Conservation (phyloP, 2,329 filamentous ascomycete species). For the Macrophomina phaseolina region DNA sequence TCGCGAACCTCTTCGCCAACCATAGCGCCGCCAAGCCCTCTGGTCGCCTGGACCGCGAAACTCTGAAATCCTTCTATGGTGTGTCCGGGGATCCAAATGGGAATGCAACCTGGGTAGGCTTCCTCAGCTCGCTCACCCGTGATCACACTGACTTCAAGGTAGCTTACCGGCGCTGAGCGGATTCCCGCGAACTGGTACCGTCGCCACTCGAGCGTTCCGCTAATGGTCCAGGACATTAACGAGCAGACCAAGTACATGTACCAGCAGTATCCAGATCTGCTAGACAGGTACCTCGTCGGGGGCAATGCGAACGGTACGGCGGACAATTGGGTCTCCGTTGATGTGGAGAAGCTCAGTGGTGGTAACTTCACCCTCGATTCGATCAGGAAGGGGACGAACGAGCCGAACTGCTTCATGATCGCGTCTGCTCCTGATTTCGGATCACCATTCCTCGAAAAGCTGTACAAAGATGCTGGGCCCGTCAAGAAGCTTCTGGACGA, state of each 20-base stretch:
- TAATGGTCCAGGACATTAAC: background rate
- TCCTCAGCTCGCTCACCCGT: too few species aligned
- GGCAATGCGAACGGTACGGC: background rate
- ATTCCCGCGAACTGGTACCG: background rate
- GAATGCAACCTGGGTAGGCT: background rate
- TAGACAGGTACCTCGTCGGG: background rate
- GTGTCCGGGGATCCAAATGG: background rate
- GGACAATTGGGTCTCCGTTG: background rate
- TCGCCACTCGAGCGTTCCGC: background rate
- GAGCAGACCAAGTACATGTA: background rate
- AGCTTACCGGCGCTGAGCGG: background rate
- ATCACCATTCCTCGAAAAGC: background rate
- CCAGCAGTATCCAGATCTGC: background rate
- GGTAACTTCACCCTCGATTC: background rate
- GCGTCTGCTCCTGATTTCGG: background rate
- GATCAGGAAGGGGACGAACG: background rate
- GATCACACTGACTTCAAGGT: background rate
- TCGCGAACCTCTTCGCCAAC: background rate
- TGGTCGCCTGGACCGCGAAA: background rate
- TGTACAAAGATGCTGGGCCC: background rate
- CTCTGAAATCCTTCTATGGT: background rate
- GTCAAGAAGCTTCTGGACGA: background rate
- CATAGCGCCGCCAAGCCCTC: background rate
- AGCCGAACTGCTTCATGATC: background rate
- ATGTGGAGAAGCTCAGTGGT: background rate